Evolutionary conservation across 1,139 yeast genomes (phyloP).

Genomic region (Barnettozyma hawaiiensis): DNA sequence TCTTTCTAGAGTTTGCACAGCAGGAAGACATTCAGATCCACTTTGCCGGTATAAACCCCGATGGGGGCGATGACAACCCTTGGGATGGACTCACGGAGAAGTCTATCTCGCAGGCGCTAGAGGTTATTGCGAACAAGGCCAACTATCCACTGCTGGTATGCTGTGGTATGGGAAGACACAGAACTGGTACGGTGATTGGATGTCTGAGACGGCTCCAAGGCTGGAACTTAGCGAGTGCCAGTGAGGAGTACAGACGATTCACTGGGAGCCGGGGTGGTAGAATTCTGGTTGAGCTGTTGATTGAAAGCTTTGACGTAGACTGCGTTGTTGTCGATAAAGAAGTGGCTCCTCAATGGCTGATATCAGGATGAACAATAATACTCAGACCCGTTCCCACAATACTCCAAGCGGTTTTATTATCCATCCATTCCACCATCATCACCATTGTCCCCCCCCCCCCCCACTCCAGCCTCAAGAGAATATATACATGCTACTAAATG

Average conservation of each 20-base stretch:
- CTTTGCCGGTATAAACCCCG: constrained; percentile 52
- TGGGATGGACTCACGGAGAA: constrained; percentile 95
- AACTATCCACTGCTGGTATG: constrained; percentile 84
- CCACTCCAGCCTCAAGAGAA: no score
- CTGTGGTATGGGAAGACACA: constrained; percentile 96
- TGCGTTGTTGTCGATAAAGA: constrained; percentile 46
- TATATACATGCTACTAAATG: no score
- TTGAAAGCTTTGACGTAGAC: constrained; percentile 67
- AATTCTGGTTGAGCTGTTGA: constrained; percentile 80
- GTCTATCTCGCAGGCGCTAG: constrained; percentile 73
- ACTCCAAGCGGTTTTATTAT: no score
- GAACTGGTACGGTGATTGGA: constrained; percentile 95
- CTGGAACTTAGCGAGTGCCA: constrained; percentile 90
- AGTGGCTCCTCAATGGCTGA: constrained; percentile 45
- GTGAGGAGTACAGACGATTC: constrained; percentile 90
- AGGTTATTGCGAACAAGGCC: constrained; percentile 62
- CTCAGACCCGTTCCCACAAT: no score
- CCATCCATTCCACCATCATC: no score
- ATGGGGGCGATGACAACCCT: constrained; percentile 75
- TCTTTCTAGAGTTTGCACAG: constrained; percentile 75
- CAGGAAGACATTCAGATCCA: constrained; percentile 58
- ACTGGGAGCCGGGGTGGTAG: constrained; percentile 92
- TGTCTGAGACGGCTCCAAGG: constrained; percentile 86
- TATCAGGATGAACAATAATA: constrained; percentile 2
- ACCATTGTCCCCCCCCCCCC: no score